Base-by-base conservation (phyloP, 2,329 filamentous ascomycete genomes). In the Dryadomyces quercivorus region DNA sequence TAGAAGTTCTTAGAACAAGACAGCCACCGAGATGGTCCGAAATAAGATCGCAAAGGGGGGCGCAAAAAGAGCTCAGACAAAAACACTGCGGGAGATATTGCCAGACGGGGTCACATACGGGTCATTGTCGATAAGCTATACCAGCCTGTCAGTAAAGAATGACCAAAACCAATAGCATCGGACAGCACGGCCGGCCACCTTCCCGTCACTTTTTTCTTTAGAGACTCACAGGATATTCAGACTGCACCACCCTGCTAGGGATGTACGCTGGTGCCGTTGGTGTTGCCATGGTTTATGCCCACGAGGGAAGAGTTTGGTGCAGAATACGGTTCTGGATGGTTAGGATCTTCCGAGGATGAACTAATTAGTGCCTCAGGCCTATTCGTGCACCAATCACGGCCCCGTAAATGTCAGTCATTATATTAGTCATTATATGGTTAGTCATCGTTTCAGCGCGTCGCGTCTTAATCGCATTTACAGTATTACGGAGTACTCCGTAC, bases 61-160 rank as follows among this genome's bases (percentile, higher is more conserved):
- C 9, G n/a, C 22, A 10, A 44, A 44, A n/a, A 44, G 16, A 34
- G n/a, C 15, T 5, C 26, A 31, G 26, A 31, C 26, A 31, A 31
- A 31, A 31, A 31, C 26, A 31, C 26, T 8, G 8, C 26, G 26
- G 26, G 8, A 8, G 26, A 31, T 31, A 31, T 8, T 31, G 26
- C 26, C 26, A 31, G 26, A 31, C 26, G 26, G 26, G 26, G 9
- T 36, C n/a, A 18, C 59, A 68, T 91, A 96, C 91, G 93, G 93
- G 73, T 98, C 93, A 75, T 88, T 94, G 77, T 98, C 93, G 72
- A 98, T 97, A 75, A 97, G 86, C 93, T 98, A 61, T 15, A n/a
- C 22, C 22, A 18, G 21, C 38, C 36, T 59, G 53, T 55, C 50
- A 59, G 57, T 54, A 43, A 49, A 34, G 59, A 60, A 59, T 57